Evolutionary conservation across 2,329 filamentous ascomycete species (phyloP).

Genomic region (Epichloe gansuensis): DNA sequence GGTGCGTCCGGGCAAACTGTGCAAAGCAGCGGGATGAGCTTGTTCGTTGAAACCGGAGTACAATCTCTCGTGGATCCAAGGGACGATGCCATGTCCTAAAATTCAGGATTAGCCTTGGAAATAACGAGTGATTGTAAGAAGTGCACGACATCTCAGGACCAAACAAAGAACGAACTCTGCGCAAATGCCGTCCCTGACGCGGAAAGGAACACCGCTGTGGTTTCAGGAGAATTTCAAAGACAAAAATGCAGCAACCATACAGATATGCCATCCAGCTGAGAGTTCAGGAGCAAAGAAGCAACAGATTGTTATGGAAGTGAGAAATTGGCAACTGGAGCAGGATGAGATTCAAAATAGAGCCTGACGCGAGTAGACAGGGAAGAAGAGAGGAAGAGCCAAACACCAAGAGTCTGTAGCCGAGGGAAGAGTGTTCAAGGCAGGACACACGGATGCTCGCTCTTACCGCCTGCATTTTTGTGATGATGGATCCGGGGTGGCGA

Average conservation of each 20-base stretch:
- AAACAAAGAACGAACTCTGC: constrained; percentile 2
- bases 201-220: background rate
- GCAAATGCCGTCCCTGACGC: background rate
- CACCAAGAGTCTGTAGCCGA: constrained; percentile 1
- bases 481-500: background rate
- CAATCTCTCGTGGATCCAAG: constrained; percentile 11
- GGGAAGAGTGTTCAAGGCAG: constrained; percentile 1
- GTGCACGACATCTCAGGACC: constrained; percentile 3
- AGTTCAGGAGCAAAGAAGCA: constrained; percentile 13
- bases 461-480: constrained; percentile 4
- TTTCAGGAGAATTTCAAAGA: constrained; percentile 2
- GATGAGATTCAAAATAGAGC: constrained; percentile 6
- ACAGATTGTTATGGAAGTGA: constrained; percentile 7
- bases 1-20: constrained; percentile 70
- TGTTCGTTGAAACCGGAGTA: constrained; percentile 13
- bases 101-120: constrained; percentile 6
- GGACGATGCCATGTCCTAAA: constrained; percentile 27
- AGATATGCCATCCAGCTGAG: constrained; percentile 4
- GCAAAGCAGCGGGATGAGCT: constrained; percentile 58
- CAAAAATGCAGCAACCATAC: constrained; percentile 17
- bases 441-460: constrained; percentile 2
- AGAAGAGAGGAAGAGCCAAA: constrained; percentile 1
- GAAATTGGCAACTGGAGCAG: constrained; percentile 15
- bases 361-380: constrained; percentile 3
- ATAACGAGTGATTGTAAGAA: constrained; percentile 8